Base-by-base conservation (phyloP, 2,329 filamentous ascomycete genomes). In the Aspergillus japonicus region DNA sequence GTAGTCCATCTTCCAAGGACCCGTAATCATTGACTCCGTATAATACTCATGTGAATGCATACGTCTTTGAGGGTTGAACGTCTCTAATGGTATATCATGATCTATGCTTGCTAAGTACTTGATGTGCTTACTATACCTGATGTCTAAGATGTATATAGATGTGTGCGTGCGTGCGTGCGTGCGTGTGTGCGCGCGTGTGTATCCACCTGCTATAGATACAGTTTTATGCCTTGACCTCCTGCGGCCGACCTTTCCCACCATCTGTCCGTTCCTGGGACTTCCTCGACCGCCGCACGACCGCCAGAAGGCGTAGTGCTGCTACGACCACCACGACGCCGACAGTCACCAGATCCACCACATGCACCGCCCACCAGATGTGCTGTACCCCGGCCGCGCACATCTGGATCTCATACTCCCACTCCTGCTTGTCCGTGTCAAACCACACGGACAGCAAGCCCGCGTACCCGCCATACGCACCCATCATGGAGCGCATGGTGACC, bases 401-500 rank as follows among this genome's bases (percentile, higher is more conserved):
- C 8, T 80, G 81, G 67, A 95, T 95, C 67, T 94, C 91, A 66
- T 90, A 90, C 64, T 83, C 83, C 95, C 95, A 99, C 73, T 90
- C 86, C 81, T 86, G 88, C 1, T 77, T 75, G 1, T 66, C 68
- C 58, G 84, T 75, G 73, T 98, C 91, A 71, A 94, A 98, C 94
- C 94, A 99, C 0, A 90, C 83, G 62, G 90, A 95, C 47, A 99
- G 77, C 47, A 99, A 81, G 0, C 92, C 95, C 0, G 92, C 92
- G 72, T 97, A 95, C 21, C 95, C 95, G n/a, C 87, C 89, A 75
- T 90, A 99, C 58, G 91, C 90, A 58, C 95, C 95, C 95, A 99
- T 99, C 92, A 99, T 98, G 75, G 92, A 96, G 60, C 93, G 87
- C 2, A 99, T 90, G 0, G 95, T 99, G 64, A 98, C 87, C 77